Evolutionary conservation across 1,284 basidiomycete genomes (phyloP), one percentile per base, ranked within the genome.

Genomic region (Heimioporus retisporus): DNA sequence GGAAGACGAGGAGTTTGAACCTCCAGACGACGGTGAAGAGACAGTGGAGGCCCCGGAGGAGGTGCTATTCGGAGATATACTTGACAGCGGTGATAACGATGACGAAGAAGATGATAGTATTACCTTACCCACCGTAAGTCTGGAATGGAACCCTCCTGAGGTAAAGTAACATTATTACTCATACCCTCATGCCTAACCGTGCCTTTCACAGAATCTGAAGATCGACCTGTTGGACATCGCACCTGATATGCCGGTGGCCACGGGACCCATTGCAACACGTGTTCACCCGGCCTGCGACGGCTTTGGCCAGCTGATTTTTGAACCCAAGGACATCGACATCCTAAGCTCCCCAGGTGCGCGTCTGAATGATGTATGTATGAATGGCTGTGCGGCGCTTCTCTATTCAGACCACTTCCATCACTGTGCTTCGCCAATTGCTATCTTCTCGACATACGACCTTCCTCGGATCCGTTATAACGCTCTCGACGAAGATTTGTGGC

Each of bases 381-480:
- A 68, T 14, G 42, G 28, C 28, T 28, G 28, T 28, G 28, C 28
- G 28, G 28, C 28, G 28, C 28, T 28, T 28, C 28, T 28, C 28
- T 28, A 28, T 28, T 28, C 28, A 28, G 35, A 25, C 16, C 8
- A 43, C 25, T 16, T 28, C 2, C 6, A 5, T 28, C 28, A 18
- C 2, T 19, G 28, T 43, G 19, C 18, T 5, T 61, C 28, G 5
- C 28, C 28, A 28, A 28, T 46, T 48, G 43, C 60, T 3, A 16
- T 59, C 19, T 57, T 69, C 4, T 68, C 66, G 2, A 66, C 51
- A 14, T 16, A 53, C 19, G 51, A 70, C 40, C 67, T 70, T 25
- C 46, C 48, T 1, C 46, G 21, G 40, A 43, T 62, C n/a, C 35
- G 23, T 16, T 53, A 65, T 46, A 57, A 61, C 50, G 23, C 58